Conservation (phyloP, 202 grass and related monocot genomes). For the Eragrostis tef region DNA sequence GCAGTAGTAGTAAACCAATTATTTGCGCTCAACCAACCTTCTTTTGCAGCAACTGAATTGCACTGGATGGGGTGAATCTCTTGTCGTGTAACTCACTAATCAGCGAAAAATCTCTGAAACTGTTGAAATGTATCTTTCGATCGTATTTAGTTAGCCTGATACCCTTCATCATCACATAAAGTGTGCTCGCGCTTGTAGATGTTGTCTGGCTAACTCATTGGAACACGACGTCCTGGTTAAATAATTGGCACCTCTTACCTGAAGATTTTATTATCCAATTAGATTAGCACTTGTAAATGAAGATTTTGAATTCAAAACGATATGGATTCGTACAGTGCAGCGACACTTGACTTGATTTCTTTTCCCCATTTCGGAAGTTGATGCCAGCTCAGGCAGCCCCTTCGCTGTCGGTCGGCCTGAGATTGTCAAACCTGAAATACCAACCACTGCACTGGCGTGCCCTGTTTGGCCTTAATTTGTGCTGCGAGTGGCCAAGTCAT, state of each 20-base stretch:
- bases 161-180: slow-evolving; percentile 29
- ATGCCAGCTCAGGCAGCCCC: slow-evolving; percentile 19
- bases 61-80: neutral
- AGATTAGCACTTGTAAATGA: neutral
- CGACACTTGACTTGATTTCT: slow-evolving; percentile 2
- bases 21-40: neutral
- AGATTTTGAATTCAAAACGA: slow-evolving; percentile 2
- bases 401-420: neutral
- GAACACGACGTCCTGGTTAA: slow-evolving; percentile 10
- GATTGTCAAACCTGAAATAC: slow-evolving; percentile 42
- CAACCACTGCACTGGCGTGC: slow-evolving; percentile 38
- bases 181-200: neutral
- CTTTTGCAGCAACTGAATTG: neutral
- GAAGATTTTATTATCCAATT: neutral
- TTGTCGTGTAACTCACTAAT: neutral
- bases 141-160: neutral
- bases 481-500: neutral
- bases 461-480: neutral
- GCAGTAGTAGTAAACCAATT: neutral
- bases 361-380: neutral
- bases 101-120: neutral
- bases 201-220: slow-evolving; percentile 25
- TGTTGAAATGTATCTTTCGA: neutral
- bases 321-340: neutral
- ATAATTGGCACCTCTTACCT: neutral